These are phyloP conservation scores for Echeveria elegans DNA, from an alignment of 164 flowering plant species.

Conservation along the genomic window DNA sequence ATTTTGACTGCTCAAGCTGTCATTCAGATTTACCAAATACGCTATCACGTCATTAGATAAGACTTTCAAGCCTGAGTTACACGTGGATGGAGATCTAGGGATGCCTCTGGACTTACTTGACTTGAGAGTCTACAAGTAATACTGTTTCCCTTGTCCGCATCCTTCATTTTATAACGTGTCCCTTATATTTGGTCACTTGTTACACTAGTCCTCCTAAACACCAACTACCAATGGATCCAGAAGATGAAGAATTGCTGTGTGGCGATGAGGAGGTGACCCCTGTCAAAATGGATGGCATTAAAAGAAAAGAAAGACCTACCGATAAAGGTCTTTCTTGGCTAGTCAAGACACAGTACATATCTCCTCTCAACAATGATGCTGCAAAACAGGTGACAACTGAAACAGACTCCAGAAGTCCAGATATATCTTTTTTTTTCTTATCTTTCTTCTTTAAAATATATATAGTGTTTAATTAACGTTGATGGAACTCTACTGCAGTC, in stretches of 20 bases:
- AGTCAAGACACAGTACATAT: no score
- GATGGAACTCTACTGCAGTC: conserved; percentile 39
- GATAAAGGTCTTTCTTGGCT: no score
- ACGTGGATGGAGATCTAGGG: conserved; percentile 92
- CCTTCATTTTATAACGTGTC: not conserved
- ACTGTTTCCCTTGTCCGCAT: not conserved
- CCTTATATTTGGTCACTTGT: not conserved
- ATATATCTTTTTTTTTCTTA: no score
- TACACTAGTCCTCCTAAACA: conserved; percentile 30
- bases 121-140: conserved; percentile 92
- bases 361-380: no score
- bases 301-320: no score
- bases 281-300: no score
- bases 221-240: no score
- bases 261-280: no score
- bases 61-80: conserved; percentile 75
- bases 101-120: conserved; percentile 95
- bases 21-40: conserved; percentile 64
- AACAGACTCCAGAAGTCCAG: not conserved
- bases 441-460: no score
- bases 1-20: not conserved
- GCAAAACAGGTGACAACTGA: no score
- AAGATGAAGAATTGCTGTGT: no score
- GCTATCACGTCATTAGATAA: conserved; percentile 86
- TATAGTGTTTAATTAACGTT: not conserved